Evolutionary conservation across 2,329 filamentous ascomycete species (phyloP).

Genomic region (Eutypa lata): DNA sequence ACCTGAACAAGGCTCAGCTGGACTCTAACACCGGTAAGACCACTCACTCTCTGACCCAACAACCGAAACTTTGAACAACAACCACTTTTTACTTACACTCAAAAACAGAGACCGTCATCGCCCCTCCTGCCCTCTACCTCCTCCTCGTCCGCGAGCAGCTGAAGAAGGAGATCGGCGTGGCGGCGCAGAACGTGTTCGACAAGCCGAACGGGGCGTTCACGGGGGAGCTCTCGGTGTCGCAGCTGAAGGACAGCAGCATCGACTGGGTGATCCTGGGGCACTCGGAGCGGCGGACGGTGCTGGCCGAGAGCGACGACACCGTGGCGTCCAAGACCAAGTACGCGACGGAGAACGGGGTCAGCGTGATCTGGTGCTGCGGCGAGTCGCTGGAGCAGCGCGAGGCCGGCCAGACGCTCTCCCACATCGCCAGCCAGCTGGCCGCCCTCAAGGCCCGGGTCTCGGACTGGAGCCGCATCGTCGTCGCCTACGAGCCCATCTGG

Average conservation of each 20-base stretch:
- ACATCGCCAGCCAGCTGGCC: constrained; percentile 80
- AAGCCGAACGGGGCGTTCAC: constrained; percentile 97
- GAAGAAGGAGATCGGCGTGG: constrained; percentile 74
- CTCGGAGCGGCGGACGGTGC: constrained; percentile 88
- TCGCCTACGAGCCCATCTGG: constrained; percentile 99
- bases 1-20: constrained; percentile 82
- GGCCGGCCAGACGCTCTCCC: constrained; percentile 76
- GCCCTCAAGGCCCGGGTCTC: constrained; percentile 73
- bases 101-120: constrained; percentile 81
- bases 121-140: constrained; percentile 88
- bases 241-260: constrained; percentile 86
- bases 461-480: constrained; percentile 92
- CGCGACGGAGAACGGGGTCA: constrained; percentile 79
- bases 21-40: constrained; percentile 70
- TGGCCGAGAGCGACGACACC: constrained; percentile 81
- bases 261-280: constrained; percentile 91
- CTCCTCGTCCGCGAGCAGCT: constrained; percentile 78
- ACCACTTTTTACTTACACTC: constrained; percentile 5
- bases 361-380: constrained; percentile 95
- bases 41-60: constrained; percentile 1
- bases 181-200: constrained; percentile 96
- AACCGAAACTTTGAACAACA: too few relatives aligned
- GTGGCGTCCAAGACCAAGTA: constrained; percentile 93
- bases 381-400: constrained; percentile 94
- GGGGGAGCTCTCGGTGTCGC: constrained; percentile 88